These are phyloP conservation scores for Pyrenochaeta sp. DNA, from an alignment of 2,329 filamentous ascomycete genomes.

Conservation along the genomic window DNA sequence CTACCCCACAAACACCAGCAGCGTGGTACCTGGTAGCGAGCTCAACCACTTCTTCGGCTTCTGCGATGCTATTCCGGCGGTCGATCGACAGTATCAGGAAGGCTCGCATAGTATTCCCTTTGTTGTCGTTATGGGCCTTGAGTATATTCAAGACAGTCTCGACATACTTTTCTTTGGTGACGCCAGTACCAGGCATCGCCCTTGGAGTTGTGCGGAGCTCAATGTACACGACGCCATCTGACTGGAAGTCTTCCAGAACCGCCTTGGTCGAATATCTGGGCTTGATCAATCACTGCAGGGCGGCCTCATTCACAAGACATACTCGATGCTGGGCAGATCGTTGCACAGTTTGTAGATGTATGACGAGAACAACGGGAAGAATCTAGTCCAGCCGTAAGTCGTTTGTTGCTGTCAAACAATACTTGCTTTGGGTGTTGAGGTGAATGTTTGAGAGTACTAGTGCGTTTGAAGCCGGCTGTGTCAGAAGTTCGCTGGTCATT, in stretches of 20 bases:
- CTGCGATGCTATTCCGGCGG: slow-evolving; percentile 65
- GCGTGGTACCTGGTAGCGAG: slow-evolving; percentile 66
- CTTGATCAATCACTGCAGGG: slow-evolving; percentile 17
- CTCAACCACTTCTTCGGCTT: slow-evolving; percentile 70
- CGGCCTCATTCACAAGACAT: slow-evolving; percentile 54
- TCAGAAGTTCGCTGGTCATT: not conserved
- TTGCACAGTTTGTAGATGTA: slow-evolving; percentile 82
- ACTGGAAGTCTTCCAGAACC: slow-evolving; percentile 66
- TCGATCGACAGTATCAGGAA: slow-evolving; percentile 79
- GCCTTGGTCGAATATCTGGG: slow-evolving; percentile 66
- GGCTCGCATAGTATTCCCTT: slow-evolving; percentile 60
- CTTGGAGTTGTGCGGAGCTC: slow-evolving; percentile 84
- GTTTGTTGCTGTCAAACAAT: slow-evolving; percentile 4
- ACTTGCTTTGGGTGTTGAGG: not conserved
- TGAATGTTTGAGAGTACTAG: not conserved
- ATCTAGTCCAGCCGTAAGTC: slow-evolving; percentile 54
- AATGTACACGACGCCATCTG: slow-evolving; percentile 78
- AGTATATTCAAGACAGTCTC: slow-evolving; percentile 72
- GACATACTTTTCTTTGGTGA: slow-evolving; percentile 72
- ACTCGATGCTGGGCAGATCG: slow-evolving; percentile 66
- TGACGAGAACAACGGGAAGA: slow-evolving; percentile 79
- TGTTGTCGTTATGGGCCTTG: slow-evolving; percentile 56
- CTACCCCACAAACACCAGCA: slow-evolving; percentile 73
- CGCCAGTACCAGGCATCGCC: slow-evolving; percentile 60
- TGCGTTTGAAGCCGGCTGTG: not conserved